Evolutionary conservation across 73 alveolate species (phyloP).

Genomic region (Tetrahymena thermophila): DNA sequence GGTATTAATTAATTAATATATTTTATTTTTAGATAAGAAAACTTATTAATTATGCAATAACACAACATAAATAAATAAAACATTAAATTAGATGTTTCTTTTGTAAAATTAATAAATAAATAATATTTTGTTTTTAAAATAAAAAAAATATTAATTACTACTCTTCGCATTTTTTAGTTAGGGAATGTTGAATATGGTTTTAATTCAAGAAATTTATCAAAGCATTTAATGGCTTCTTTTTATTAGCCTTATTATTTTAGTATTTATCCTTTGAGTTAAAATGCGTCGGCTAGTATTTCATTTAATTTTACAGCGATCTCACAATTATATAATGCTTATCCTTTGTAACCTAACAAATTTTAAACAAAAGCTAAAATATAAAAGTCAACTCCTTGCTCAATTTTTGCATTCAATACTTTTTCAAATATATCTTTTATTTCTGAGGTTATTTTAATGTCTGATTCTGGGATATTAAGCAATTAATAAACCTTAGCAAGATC

Average conservation of each 20-base stretch:
- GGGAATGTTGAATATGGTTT: neutral
- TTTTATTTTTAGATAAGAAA: too few species aligned
- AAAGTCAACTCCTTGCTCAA: neutral
- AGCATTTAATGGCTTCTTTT: neutral
- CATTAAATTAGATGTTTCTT: too few species aligned
- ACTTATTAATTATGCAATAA: too few species aligned
- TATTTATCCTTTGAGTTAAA: neutral
- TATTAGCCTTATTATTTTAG: neutral
- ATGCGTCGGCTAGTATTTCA: neutral
- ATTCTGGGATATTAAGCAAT: too few species aligned
- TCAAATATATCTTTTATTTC: neutral
- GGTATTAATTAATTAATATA: too few species aligned
- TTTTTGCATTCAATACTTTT: neutral
- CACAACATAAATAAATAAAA: too few species aligned
- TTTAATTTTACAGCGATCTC: neutral
- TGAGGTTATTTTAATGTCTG: neutral
- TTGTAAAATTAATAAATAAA: too few species aligned
- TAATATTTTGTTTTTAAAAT: too few species aligned
- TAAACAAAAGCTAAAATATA: neutral
- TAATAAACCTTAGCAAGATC: neutral
- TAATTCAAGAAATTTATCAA: neutral
- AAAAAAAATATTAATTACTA: too few species aligned
- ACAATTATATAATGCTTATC: neutral
- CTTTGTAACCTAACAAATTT: neutral
- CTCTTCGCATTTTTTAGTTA: neutral